phyloP scores from a whole-genome alignment of 768 basidiomycete species.

The Imleria badia region DNA sequence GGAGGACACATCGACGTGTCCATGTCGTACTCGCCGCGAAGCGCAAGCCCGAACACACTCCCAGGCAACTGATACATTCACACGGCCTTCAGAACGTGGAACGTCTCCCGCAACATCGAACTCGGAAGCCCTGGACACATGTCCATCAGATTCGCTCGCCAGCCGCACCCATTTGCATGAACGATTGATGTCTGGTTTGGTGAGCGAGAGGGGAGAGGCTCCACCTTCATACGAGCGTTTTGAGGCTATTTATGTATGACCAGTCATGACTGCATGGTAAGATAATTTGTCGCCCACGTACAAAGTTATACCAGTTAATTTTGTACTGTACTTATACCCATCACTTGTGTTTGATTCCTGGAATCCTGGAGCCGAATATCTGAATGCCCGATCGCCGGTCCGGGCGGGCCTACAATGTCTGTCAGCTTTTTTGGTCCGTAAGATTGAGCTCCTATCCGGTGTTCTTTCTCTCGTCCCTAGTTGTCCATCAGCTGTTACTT shows the following conservation, averaged over 20 bases:
- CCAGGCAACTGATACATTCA: neutral
- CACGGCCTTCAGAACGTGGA: slow-evolving; percentile 26
- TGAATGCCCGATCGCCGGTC: too few relatives aligned
- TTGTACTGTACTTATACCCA: too few relatives aligned
- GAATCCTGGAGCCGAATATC: too few relatives aligned
- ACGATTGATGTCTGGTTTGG: slow-evolving; percentile 77
- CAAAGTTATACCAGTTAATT: too few relatives aligned
- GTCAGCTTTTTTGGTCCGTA: too few relatives aligned
- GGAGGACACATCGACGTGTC: slow-evolving; percentile 35
- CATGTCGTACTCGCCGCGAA: slow-evolving; percentile 36
- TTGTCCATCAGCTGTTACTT: too few relatives aligned
- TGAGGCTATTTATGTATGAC: neutral
- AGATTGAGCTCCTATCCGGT: too few relatives aligned
- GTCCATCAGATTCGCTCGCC: slow-evolving; percentile 35
- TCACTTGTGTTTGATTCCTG: too few relatives aligned
- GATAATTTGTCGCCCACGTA: neutral
- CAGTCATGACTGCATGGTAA: neutral
- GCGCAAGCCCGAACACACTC: slow-evolving; percentile 12
- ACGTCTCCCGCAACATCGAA: slow-evolving; percentile 32
- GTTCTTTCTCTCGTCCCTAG: too few relatives aligned
- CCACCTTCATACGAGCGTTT: slow-evolving; percentile 54
- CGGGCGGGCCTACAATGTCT: too few relatives aligned
- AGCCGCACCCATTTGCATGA: slow-evolving; percentile 64
- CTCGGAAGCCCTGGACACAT: slow-evolving; percentile 15
- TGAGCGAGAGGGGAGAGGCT: slow-evolving; percentile 76